A percentile compares a stretch with the other conserved stretches of the same genome.
phyloP scores from a whole-genome alignment of 2,329 filamentous ascomycete genomes.

The Fusarium subglutinans region DNA sequence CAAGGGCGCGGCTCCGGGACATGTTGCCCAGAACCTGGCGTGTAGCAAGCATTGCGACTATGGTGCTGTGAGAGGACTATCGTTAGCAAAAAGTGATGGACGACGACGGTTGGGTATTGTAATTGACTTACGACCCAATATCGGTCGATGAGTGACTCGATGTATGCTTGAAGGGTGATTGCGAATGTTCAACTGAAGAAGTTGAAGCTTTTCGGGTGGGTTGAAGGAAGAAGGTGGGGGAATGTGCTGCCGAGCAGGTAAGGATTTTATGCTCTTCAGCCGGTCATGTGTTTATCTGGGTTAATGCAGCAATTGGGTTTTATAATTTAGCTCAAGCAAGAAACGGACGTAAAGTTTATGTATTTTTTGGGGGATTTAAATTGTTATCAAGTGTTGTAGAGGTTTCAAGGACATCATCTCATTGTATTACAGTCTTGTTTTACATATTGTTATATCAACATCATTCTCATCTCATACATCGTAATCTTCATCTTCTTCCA shows the following conservation, averaged over 20 bases:
- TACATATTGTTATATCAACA: neutral
- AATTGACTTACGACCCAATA: neutral
- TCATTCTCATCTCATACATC: neutral
- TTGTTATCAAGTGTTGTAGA: neutral
- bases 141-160: neutral
- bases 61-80: neutral
- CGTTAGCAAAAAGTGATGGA: neutral
- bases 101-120: neutral
- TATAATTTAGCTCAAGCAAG: neutral
- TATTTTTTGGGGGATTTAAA: neutral
- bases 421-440: neutral
- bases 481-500: neutral
- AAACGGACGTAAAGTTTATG: neutral
- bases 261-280: conserved; percentile 1
- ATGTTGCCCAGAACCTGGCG: conserved; percentile 74
- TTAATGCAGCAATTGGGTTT: neutral
- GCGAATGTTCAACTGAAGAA: neutral
- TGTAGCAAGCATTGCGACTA: conserved; percentile 70
- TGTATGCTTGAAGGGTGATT: neutral
- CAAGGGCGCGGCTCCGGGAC: conserved; percentile 68
- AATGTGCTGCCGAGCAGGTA: neutral
- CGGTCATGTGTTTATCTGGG: conserved; percentile 1
- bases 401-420: neutral
- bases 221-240: conserved; percentile 1
- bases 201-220: conserved; percentile 1